These are phyloP conservation scores for Lablab purpureus DNA, from an alignment of 306 rosid genomes.

Conservation along the genomic window DNA sequence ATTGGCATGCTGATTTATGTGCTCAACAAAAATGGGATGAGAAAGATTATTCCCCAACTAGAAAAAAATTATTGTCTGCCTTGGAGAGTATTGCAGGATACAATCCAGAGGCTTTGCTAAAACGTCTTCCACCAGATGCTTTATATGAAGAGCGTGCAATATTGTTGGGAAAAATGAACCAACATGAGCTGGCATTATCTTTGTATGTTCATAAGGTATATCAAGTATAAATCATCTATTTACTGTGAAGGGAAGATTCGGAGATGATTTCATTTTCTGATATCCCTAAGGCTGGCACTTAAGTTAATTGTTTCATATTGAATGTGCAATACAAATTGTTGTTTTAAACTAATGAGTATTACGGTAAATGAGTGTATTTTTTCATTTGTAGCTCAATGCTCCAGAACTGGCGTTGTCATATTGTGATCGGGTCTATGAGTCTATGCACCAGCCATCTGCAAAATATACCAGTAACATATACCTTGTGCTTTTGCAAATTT, in stretches of 20 bases:
- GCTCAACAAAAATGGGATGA: constrained; percentile 89
- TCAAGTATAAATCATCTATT: constrained; percentile 13
- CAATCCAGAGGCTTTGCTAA: constrained; percentile 83
- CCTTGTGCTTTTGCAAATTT: constrained; percentile 88
- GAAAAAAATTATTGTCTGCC: constrained; percentile 88
- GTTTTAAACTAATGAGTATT: constrained; percentile 31
- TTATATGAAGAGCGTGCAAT: constrained; percentile 94
- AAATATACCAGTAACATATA: constrained; percentile 80
- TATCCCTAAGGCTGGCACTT: constrained; percentile 34
- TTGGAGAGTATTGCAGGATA: constrained; percentile 86
- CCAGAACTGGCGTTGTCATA: constrained; percentile 92
- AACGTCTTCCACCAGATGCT: constrained; percentile 87
- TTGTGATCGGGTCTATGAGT: constrained; percentile 89
- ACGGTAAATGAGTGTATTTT: constrained; percentile 40
- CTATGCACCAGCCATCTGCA: constrained; percentile 67
- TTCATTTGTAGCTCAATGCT: constrained; percentile 74
- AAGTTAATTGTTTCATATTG: constrained; percentile 32
- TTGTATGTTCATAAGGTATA: constrained; percentile 93
- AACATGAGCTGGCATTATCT: constrained; percentile 94
- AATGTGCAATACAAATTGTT: constrained; percentile 25
- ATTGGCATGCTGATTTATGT: constrained; percentile 81
- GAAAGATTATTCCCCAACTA: constrained; percentile 75
- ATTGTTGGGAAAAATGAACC: constrained; percentile 93
- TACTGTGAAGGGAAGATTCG: constrained; percentile 13
- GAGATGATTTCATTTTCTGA: constrained; percentile 23